A percentile compares a stretch with the other conserved stretches of the same genome.
Evolutionary conservation across 108 stramenopile genomes (phyloP).

Genomic region (Epithemia pelagica): DNA sequence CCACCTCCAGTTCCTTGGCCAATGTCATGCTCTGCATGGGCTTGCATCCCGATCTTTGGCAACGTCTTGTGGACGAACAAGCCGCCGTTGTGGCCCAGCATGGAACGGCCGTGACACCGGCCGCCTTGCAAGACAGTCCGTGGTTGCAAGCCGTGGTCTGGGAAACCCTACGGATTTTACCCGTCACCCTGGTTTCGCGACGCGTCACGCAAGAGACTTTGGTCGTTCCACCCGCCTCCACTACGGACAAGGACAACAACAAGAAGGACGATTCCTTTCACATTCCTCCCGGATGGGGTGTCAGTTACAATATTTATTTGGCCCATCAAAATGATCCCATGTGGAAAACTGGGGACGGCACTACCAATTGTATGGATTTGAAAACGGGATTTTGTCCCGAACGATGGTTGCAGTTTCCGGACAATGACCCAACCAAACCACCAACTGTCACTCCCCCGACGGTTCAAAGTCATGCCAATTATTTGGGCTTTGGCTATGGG

Average conservation of each 20-base stretch:
- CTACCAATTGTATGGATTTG: conserved; percentile 7
- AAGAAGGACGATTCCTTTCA: conserved; percentile 44
- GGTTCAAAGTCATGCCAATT: conserved; percentile 28
- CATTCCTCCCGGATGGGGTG: conserved; percentile 38
- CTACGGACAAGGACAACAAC: background rate
- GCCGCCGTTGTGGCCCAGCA: conserved; percentile 16
- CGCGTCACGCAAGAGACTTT: conserved; percentile 29
- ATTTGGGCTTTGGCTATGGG: conserved; percentile 41
- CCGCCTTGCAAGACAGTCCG: conserved; percentile 34
- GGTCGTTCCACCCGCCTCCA: conserved; percentile 9
- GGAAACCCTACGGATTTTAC: conserved; percentile 35
- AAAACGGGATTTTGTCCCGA: conserved; percentile 34
- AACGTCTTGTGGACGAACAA: conserved; percentile 47
- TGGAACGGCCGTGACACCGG: conserved; percentile 23
- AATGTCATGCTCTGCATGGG: conserved; percentile 31
- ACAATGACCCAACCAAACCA: conserved; percentile 16
- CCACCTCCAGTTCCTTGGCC: conserved; percentile 30
- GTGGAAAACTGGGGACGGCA: conserved; percentile 24
- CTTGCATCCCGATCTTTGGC: conserved; percentile 32
- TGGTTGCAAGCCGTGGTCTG: conserved; percentile 38
- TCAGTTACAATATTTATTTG: conserved; percentile 23
- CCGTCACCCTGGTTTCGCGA: conserved; percentile 20
- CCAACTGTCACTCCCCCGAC: no score
- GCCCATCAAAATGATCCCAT: conserved; percentile 35
- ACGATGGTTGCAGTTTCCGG: conserved; percentile 22